Conservation (phyloP, 371 early-diverging fungal species). For the Synchytrium microbalum region DNA sequence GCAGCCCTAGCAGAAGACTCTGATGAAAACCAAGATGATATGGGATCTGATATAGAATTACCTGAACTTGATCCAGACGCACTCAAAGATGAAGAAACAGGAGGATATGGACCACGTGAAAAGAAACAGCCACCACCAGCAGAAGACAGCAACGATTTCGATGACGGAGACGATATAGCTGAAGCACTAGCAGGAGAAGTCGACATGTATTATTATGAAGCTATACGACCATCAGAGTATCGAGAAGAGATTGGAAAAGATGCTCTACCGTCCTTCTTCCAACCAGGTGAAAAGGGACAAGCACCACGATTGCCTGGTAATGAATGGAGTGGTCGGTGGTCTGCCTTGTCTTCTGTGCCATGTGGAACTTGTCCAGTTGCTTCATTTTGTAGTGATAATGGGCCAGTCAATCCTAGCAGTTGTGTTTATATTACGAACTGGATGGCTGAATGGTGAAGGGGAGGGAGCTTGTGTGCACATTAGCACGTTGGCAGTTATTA, state of each 20-base stretch:
- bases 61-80: slow-evolving; percentile 8
- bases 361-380: slow-evolving; percentile 79
- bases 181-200: background rate
- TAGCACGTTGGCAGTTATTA: too few species aligned
- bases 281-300: too few species aligned
- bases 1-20: background rate
- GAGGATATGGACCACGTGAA: too few species aligned
- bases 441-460: slow-evolving; percentile 34
- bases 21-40: background rate
- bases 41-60: background rate
- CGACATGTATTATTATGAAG: slow-evolving; percentile 1
- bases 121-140: too few species aligned
- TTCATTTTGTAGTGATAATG: slow-evolving; percentile 59
- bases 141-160: slow-evolving; percentile 7
- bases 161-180: slow-evolving; percentile 19
- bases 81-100: slow-evolving; percentile 2
- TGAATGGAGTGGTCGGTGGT: background rate
- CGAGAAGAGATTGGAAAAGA: slow-evolving; percentile 1
- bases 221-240: background rate
- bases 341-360: slow-evolving; percentile 58
- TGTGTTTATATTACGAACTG: slow-evolving; percentile 73
- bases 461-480: background rate
- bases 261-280: background rate
- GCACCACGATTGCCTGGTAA: background rate
- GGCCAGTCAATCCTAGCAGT: slow-evolving; percentile 65